Conservation (phyloP, 2,329 filamentous ascomycete species). For the Huntiella omanensis region DNA sequence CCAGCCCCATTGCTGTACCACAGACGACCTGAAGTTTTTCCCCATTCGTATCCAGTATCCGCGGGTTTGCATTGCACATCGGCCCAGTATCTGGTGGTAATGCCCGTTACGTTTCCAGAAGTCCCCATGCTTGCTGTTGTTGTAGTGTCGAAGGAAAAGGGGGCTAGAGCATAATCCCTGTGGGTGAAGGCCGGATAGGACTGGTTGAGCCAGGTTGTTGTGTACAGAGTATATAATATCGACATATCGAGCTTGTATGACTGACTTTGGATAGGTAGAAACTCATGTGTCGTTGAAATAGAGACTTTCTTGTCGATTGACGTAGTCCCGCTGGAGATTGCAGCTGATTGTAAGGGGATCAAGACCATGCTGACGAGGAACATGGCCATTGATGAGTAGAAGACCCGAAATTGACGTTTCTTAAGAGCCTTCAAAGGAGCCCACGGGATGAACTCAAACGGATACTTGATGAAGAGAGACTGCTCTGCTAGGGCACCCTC, state of each 20-base stretch:
- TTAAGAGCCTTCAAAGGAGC: constrained; percentile 18
- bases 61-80: constrained; percentile 22
- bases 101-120: constrained; percentile 15
- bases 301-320: constrained; percentile 4
- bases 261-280: constrained; percentile 15
- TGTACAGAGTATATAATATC: constrained; percentile 27
- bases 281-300: constrained; percentile 8
- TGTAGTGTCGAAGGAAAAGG: constrained; percentile 19
- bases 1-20: too few species aligned
- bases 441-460: constrained; percentile 20
- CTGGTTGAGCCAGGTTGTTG: constrained; percentile 27
- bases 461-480: constrained; percentile 35
- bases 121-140: not conserved
- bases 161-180: constrained; percentile 22
- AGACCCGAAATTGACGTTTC: constrained; percentile 32
- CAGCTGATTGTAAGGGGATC: constrained; percentile 34
- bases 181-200: constrained; percentile 25
- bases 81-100: constrained; percentile 19
- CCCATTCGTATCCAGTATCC: too few species aligned
- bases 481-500: constrained; percentile 24
- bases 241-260: constrained; percentile 15
- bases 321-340: constrained; percentile 25
- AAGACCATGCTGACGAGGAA: constrained; percentile 35
- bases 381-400: constrained; percentile 27
- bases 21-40: too few species aligned